phyloP scores from a whole-genome alignment of 2,329 filamentous ascomycete species.

The Clonostachys rhizophaga region DNA sequence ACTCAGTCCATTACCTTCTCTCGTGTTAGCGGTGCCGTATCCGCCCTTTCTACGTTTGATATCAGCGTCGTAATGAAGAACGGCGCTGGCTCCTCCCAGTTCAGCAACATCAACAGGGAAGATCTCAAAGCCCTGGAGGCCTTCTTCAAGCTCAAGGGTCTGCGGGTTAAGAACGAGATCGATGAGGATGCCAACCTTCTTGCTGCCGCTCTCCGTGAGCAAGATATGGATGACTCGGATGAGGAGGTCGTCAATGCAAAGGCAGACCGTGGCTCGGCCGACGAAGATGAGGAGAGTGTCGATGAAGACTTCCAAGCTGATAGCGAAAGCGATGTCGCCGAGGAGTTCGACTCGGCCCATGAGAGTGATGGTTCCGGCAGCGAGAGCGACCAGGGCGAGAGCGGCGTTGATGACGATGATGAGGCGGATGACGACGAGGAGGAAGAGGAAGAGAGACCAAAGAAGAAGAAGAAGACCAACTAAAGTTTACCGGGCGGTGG shows the following conservation, averaged over 20 bases:
- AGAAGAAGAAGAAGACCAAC: conserved; percentile 43
- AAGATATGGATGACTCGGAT: conserved; percentile 79
- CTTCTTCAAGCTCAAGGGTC: conserved; percentile 93
- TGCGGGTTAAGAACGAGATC: conserved; percentile 98
- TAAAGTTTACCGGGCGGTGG: conserved; percentile 3
- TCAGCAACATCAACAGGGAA: conserved; percentile 98
- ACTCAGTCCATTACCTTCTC: conserved; percentile 91
- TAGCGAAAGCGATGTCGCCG: conserved; percentile 90
- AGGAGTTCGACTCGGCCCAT: conserved; percentile 90
- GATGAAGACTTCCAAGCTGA: conserved; percentile 96
- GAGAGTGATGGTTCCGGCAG: conserved; percentile 76
- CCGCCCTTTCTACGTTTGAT: conserved; percentile 92
- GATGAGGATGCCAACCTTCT: conserved; percentile 83
- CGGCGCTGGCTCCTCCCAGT: conserved; percentile 84
- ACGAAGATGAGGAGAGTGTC: conserved; percentile 91
- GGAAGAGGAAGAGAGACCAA: conserved; percentile 37
- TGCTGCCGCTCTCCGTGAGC: conserved; percentile 76
- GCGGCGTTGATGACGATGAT: conserved; percentile 39
- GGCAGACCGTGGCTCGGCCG: conserved; percentile 81
- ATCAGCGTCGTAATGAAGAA: conserved; percentile 90
- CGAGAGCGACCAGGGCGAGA: conserved; percentile 47
- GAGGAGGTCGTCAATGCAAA: conserved; percentile 69
- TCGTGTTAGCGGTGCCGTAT: conserved; percentile 88
- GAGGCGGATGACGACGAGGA: conserved; percentile 33
- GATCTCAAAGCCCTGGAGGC: conserved; percentile 94